Evolutionary conservation across 371 early-diverging fungal genomes (phyloP).

Genomic region (Fennellomyces sp.): DNA sequence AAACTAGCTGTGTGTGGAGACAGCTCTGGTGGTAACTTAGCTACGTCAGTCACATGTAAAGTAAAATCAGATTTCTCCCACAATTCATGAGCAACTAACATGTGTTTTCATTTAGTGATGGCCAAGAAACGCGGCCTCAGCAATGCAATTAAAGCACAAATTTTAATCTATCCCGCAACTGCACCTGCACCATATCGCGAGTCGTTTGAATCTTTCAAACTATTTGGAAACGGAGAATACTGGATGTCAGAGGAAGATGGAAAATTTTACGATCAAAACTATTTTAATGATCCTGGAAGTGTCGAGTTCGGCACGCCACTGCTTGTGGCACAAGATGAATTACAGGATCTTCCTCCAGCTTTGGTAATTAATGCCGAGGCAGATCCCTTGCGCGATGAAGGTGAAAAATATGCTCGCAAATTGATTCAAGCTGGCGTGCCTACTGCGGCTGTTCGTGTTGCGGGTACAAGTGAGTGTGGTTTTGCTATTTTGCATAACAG

Average conservation of each 20-base stretch:
- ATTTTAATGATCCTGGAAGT: no score
- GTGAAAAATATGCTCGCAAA: slow-evolving; percentile 27
- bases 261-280: not conserved
- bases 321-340: slow-evolving; percentile 15
- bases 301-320: slow-evolving; percentile 8
- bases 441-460: not conserved
- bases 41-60: slow-evolving; percentile 11
- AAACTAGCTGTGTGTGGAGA: slow-evolving; percentile 23
- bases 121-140: slow-evolving; percentile 11
- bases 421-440: slow-evolving; percentile 29
- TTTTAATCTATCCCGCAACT: slow-evolving; percentile 9
- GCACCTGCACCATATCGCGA: not conserved
- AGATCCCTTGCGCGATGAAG: slow-evolving; percentile 37
- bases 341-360: slow-evolving; percentile 31
- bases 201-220: not conserved
- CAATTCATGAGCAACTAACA: no score
- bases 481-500: not conserved
- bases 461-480: not conserved
- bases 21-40: slow-evolving; percentile 21
- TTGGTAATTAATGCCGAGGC: slow-evolving; percentile 29
- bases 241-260: not conserved
- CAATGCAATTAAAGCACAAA: slow-evolving; percentile 9
- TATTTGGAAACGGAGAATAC: slow-evolving; percentile 7
- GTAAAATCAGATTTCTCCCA: no score
- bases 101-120: slow-evolving; percentile 14